Percentiles rank a stretch among this genome's conserved stretches.
These are phyloP conservation scores for Chlorella sorokiniana DNA, from an alignment of 139 green algal genomes.

Conservation along the genomic window DNA sequence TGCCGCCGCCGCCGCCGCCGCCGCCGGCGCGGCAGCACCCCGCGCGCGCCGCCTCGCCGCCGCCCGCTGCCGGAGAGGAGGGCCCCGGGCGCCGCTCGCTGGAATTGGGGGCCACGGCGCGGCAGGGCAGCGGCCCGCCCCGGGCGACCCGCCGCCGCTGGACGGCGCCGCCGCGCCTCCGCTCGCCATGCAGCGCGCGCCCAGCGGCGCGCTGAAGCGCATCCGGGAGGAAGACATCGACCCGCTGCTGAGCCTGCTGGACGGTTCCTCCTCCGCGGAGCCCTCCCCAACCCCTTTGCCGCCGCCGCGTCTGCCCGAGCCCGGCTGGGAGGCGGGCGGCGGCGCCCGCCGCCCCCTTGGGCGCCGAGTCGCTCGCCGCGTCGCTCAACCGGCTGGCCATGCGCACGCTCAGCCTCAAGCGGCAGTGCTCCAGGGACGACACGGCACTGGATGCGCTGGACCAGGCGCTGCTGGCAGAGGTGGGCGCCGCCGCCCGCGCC, in stretches of 20 bases:
- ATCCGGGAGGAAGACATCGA: constrained; percentile 3
- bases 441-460: constrained; percentile 1
- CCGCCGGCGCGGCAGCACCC: neutral
- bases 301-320: neutral
- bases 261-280: no score
- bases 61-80: no score
- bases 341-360: neutral
- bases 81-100: no score
- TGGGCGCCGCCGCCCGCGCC: neutral
- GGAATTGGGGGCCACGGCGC: no score
- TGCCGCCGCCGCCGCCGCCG: neutral
- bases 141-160: no score
- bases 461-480: constrained; percentile 15
- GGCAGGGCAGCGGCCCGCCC: no score
- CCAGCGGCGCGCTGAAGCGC: neutral
- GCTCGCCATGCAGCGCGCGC: neutral
- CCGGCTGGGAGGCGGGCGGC: neutral
- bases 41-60: neutral
- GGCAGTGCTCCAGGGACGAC: constrained; percentile 12
- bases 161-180: neutral
- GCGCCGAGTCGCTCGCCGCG: neutral
- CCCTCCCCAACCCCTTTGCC: neutral
- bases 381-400: constrained; percentile 17
- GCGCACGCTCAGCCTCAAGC: constrained; percentile 10
- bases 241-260: neutral